A percentile compares a stretch with the other conserved stretches of the same genome.
These are phyloP conservation scores for Apiospora phragmitis DNA, from an alignment of 2,329 filamentous ascomycete genomes.

Conservation along the genomic window DNA sequence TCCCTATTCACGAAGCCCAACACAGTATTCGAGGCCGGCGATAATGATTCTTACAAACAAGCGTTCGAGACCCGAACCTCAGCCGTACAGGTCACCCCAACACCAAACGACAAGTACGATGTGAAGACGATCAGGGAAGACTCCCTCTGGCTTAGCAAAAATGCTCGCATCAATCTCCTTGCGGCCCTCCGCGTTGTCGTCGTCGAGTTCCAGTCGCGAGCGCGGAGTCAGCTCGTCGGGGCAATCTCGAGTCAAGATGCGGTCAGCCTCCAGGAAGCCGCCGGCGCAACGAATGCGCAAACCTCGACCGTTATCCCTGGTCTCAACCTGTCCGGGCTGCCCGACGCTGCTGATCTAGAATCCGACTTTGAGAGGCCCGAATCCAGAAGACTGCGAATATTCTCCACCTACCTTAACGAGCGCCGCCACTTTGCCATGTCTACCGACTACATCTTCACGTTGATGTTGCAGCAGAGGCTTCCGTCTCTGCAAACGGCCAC, in stretches of 20 bases:
- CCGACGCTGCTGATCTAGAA: slow-evolving; percentile 56
- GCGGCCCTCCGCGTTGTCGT: slow-evolving; percentile 78
- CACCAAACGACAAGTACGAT: slow-evolving; percentile 66
- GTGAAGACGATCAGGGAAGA: slow-evolving; percentile 82
- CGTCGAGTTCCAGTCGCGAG: slow-evolving; percentile 79
- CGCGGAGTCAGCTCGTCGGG: slow-evolving; percentile 69
- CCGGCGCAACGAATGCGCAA: slow-evolving; percentile 63
- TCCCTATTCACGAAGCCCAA: slow-evolving; percentile 68
- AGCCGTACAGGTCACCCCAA: slow-evolving; percentile 78
- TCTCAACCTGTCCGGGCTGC: slow-evolving; percentile 45
- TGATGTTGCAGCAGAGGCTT: slow-evolving; percentile 44
- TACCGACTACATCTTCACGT: slow-evolving; percentile 55
- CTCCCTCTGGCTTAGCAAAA: slow-evolving; percentile 80
- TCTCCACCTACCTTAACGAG: slow-evolving; percentile 72
- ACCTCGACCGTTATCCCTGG: slow-evolving; percentile 58
- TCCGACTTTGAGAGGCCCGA: slow-evolving; percentile 62
- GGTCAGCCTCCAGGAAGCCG: slow-evolving; percentile 70
- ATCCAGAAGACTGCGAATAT: slow-evolving; percentile 65
- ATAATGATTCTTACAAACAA: slow-evolving; percentile 31
- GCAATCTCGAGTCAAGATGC: slow-evolving; percentile 78
- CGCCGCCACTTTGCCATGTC: slow-evolving; percentile 67
- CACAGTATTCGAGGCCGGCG: slow-evolving; percentile 64
- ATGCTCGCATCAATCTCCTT: slow-evolving; percentile 76
- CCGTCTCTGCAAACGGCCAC: slow-evolving; percentile 24
- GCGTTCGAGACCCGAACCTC: slow-evolving; percentile 83